phyloP scores from a whole-genome alignment of 768 basidiomycete species.

The Collybia nuda region DNA sequence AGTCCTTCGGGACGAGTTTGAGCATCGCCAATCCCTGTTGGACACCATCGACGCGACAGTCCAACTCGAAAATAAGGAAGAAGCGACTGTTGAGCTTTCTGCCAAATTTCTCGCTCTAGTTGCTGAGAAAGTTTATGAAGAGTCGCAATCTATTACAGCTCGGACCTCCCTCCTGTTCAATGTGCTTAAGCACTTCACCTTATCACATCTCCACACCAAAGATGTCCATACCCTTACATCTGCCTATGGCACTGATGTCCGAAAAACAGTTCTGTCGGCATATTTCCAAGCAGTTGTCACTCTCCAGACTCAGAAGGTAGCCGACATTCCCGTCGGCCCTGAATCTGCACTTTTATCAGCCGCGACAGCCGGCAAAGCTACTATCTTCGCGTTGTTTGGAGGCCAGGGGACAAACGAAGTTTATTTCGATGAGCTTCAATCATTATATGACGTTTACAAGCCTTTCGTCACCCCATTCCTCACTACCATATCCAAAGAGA shows the following conservation, averaged over 20 bases:
- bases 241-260: conserved; percentile 69
- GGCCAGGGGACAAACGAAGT: conserved; percentile 98
- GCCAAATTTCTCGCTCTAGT: conserved; percentile 83
- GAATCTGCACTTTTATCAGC: conserved; percentile 70
- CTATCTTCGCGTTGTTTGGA: conserved; percentile 91
- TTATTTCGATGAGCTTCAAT: conserved; percentile 95
- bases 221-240: conserved; percentile 86
- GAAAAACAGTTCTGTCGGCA: conserved; percentile 72
- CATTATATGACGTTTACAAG: conserved; percentile 87
- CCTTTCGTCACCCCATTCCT: conserved; percentile 82
- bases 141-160: conserved; percentile 49
- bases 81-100: conserved; percentile 75
- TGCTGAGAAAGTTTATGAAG: conserved; percentile 59
- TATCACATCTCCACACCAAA: conserved; percentile 64
- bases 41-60: conserved; percentile 55
- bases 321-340: conserved; percentile 57
- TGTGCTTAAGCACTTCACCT: conserved; percentile 76
- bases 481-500: conserved; percentile 54
- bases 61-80: conserved; percentile 52
- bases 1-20: conserved; percentile 87
- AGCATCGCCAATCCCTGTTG: conserved; percentile 57
- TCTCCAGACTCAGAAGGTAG: conserved; percentile 56
- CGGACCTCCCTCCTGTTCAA: conserved; percentile 70
- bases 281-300: conserved; percentile 78
- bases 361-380: conserved; percentile 60